Percentiles rank a stretch among this genome's conserved stretches.
These are phyloP conservation scores for Xerocomellus dryophilus DNA, from an alignment of 768 basidiomycete genomes.

Conservation along the genomic window DNA sequence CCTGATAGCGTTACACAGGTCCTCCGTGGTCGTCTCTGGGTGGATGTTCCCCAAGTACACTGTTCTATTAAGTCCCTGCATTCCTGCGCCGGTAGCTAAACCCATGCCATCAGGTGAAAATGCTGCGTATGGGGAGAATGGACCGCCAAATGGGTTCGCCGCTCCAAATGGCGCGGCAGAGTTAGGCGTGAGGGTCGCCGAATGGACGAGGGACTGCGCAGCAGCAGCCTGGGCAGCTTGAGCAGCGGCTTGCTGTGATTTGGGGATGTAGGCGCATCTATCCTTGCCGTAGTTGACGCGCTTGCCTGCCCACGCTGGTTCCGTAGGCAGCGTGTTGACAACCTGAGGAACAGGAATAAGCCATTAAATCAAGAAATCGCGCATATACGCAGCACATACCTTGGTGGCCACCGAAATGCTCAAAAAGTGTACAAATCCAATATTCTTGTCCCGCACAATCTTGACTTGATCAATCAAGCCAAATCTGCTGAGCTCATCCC, in stretches of 20 bases:
- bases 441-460: constrained; percentile 98
- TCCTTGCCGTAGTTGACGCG: constrained; percentile 99
- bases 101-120: constrained; percentile 45
- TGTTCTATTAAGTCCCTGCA: constrained; percentile 78
- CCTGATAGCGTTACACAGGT: constrained; percentile 92
- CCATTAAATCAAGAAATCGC: neutral
- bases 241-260: constrained; percentile 86
- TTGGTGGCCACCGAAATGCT: constrained; percentile 94
- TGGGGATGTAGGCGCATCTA: constrained; percentile 96
- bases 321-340: constrained; percentile 87
- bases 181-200: constrained; percentile 38
- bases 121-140: constrained; percentile 49
- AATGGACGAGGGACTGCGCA: constrained; percentile 63
- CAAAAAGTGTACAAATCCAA: constrained; percentile 98
- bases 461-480: constrained; percentile 99
- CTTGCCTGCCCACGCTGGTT: constrained; percentile 92
- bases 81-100: constrained; percentile 29
- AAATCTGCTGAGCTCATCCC: constrained; percentile 89
- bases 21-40: constrained; percentile 92
- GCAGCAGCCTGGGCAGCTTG: constrained; percentile 87
- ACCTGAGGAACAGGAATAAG: constrained; percentile 51
- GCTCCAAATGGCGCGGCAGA: constrained; percentile 32
- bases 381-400: constrained; percentile 44
- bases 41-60: constrained; percentile 97
- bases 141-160: constrained; percentile 31